A percentile compares a stretch with the other conserved stretches of the same genome.
phyloP scores from a whole-genome alignment of 148 eudicot genomes.

The Dysphania ambrosioides region DNA sequence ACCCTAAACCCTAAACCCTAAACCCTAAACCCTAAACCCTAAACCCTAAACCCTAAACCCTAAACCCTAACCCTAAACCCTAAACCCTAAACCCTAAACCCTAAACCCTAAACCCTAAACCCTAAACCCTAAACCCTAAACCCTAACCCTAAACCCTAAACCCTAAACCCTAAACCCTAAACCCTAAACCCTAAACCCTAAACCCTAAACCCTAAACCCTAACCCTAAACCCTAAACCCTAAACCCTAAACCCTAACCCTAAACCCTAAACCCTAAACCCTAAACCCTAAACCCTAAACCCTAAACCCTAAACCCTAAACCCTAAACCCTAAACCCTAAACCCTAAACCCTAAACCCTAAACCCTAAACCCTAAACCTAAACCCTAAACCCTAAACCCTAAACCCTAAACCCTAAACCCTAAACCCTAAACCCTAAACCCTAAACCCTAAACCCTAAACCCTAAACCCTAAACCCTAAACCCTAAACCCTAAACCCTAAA shows the following conservation, averaged over 20 bases:
- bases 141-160: background rate
- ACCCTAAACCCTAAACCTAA: constrained; percentile 1
- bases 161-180: constrained; percentile 1
- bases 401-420: background rate
- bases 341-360: background rate
- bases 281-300: background rate
- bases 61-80: background rate
- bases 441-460: constrained; percentile 1
- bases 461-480: background rate
- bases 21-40: constrained; percentile 1
- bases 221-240: background rate
- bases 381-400: background rate
- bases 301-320: background rate
- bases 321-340: background rate
- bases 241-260: constrained; percentile 1
- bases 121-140: background rate
- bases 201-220: constrained; percentile 1
- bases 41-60: background rate
- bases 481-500: background rate
- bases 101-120: background rate
- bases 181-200: background rate
- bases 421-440: background rate
- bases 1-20: background rate
- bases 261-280: background rate
- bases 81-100: constrained; percentile 1